Percentiles rank a stretch among this genome's conserved stretches.
Conservation (phyloP, 2,329 filamentous ascomycete genomes). For the Blumeriella jaapii region DNA sequence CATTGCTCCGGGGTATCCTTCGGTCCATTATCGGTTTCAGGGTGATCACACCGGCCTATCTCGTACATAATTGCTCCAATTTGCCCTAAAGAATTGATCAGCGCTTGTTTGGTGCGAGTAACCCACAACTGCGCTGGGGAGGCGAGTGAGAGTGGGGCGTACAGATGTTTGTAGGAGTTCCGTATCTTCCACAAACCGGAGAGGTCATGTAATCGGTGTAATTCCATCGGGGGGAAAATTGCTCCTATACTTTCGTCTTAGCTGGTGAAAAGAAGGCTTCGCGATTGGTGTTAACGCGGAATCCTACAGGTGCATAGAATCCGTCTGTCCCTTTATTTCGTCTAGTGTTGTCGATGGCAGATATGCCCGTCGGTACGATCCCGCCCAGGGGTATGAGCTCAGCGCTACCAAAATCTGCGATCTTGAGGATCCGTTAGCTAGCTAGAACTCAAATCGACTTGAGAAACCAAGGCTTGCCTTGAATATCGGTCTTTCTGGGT, state of each 20-base stretch:
- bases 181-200: conserved; percentile 1
- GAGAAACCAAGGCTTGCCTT: too few relatives aligned
- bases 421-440: too few relatives aligned
- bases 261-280: not conserved
- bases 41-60: not conserved
- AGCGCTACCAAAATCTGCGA: too few relatives aligned
- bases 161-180: conserved; percentile 4
- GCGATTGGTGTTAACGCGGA: not conserved
- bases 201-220: not conserved
- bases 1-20: not conserved
- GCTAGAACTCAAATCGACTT: too few relatives aligned
- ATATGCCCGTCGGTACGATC: not conserved
- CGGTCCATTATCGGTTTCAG: not conserved
- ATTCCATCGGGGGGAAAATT: conserved; percentile 5
- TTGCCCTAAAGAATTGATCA: not conserved
- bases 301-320: conserved; percentile 3
- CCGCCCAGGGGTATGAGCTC: not conserved
- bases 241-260: not conserved
- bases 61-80: conserved; percentile 3
- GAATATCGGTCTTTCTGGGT: too few relatives aligned
- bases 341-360: not conserved
- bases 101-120: not conserved
- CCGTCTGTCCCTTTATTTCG: not conserved
- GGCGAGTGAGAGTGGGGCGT: not conserved
- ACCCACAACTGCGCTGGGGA: not conserved